These are phyloP conservation scores for Rhododendron ferrugineum DNA, from an alignment of 148 eudicot species.

Conservation along the genomic window DNA sequence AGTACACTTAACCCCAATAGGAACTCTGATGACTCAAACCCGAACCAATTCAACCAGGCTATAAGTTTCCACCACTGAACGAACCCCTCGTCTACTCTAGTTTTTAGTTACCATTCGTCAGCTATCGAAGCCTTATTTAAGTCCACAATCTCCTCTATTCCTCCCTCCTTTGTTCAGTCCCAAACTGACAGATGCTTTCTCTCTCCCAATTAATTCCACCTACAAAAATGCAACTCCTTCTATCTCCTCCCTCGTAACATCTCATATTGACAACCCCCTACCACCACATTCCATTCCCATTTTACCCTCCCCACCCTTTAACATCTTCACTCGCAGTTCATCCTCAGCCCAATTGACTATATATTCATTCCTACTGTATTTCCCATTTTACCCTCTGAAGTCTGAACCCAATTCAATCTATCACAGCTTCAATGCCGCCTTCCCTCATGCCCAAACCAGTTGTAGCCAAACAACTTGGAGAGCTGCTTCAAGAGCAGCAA, in stretches of 20 bases:
- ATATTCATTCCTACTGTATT: neutral
- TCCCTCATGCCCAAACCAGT: constrained; percentile 14
- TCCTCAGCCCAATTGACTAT: neutral
- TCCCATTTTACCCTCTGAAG: neutral
- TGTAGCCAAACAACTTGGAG: constrained; percentile 37
- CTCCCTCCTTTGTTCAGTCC: neutral
- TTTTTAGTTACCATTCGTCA: neutral
- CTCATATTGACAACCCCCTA: neutral
- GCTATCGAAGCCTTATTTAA: constrained; percentile 8
- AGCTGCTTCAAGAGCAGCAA: constrained; percentile 56
- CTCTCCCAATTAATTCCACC: constrained; percentile 1
- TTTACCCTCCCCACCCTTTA: neutral
- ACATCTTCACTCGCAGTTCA: neutral
- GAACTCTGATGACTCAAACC: no score
- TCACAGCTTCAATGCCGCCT: constrained; percentile 28
- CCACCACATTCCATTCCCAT: neutral
- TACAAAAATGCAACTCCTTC: constrained; percentile 5
- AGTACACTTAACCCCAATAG: neutral
- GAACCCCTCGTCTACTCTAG: neutral
- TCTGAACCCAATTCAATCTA: neutral
- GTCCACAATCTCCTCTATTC: neutral
- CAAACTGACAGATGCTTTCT: constrained; percentile 17
- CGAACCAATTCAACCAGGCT: neutral
- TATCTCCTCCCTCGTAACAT: neutral
- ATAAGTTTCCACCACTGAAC: neutral